Conservation (phyloP, 768 basidiomycete genomes). For the Phanerochaete sordida region DNA sequence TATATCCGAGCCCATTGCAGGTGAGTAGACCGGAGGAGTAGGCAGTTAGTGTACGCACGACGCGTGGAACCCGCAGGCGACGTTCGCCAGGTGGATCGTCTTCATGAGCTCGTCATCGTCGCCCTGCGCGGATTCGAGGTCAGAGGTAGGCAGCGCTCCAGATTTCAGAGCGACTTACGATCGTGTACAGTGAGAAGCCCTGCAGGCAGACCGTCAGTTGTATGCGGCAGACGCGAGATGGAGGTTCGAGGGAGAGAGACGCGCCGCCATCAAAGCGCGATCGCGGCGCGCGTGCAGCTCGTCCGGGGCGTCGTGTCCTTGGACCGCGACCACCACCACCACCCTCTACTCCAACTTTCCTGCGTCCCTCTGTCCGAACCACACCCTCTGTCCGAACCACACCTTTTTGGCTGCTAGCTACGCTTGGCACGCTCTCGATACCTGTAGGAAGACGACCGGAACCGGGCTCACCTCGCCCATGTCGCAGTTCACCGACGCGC, state of each 20-base stretch:
- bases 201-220: constrained; percentile 6
- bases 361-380: too few species aligned
- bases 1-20: constrained; percentile 21
- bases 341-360: too few species aligned
- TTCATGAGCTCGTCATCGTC: constrained; percentile 30
- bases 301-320: too few species aligned
- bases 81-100: constrained; percentile 35
- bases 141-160: not conserved
- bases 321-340: too few species aligned
- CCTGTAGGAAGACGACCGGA: not conserved
- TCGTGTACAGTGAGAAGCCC: constrained; percentile 28
- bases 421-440: too few species aligned
- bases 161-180: constrained; percentile 13
- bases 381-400: too few species aligned
- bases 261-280: too few species aligned
- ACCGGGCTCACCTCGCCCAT: constrained; percentile 27
- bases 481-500: constrained; percentile 30
- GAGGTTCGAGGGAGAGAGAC: too few species aligned
- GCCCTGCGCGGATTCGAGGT: constrained; percentile 14
- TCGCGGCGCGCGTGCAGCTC: too few species aligned
- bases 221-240: too few species aligned
- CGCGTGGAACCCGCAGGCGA: constrained; percentile 70
- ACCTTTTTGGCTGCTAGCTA: too few species aligned
- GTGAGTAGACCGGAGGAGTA: not conserved
- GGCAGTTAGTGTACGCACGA: constrained; percentile 35